These are phyloP conservation scores for Agaricus subrufescens DNA, from an alignment of 768 basidiomycete species.

Conservation along the genomic window DNA sequence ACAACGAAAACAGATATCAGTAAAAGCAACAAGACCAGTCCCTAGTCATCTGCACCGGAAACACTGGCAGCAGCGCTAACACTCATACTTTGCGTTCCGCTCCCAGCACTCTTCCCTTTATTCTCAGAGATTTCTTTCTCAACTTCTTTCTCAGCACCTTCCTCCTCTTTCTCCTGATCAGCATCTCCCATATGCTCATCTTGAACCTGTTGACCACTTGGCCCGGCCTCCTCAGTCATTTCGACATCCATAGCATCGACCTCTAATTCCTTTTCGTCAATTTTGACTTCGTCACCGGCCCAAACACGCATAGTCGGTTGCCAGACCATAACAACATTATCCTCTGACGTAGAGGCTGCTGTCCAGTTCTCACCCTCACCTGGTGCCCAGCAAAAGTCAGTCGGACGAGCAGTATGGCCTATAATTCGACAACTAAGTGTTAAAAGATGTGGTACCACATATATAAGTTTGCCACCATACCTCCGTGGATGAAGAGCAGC, in stretches of 20 bases:
- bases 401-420: conserved; percentile 87
- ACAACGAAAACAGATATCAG: neutral
- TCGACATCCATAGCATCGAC: conserved; percentile 74
- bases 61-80: conserved; percentile 46
- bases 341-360: conserved; percentile 84
- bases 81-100: conserved; percentile 59
- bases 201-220: conserved; percentile 13
- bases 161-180: neutral
- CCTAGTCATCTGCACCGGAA: conserved; percentile 44
- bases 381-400: conserved; percentile 96
- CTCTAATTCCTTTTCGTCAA: conserved; percentile 85
- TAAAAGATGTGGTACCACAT: neutral
- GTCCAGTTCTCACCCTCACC: conserved; percentile 81
- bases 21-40: neutral
- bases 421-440: conserved; percentile 3
- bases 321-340: conserved; percentile 98
- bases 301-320: conserved; percentile 93
- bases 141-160: neutral
- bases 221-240: conserved; percentile 20
- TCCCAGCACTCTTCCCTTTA: conserved; percentile 29
- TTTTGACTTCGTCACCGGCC: conserved; percentile 83
- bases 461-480: conserved; percentile 31
- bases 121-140: conserved; percentile 20
- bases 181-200: conserved; percentile 16
- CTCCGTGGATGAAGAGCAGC: conserved; percentile 93